These are phyloP conservation scores for Aspergillus hortae DNA, from an alignment of 2,329 filamentous ascomycete species.

Conservation along the genomic window DNA sequence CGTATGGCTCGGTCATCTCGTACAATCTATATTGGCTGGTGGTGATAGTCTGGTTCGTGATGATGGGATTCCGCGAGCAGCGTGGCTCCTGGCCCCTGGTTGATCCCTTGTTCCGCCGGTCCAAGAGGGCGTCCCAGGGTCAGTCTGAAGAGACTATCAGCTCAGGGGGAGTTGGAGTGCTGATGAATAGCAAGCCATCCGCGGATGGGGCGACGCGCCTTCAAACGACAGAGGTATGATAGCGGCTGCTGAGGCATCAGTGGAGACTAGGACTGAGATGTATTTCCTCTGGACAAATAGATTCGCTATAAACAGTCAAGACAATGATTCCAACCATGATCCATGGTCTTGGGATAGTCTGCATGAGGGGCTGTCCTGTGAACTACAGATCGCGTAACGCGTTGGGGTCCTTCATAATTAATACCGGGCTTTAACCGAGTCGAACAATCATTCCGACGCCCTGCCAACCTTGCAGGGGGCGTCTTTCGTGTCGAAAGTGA, in stretches of 20 bases:
- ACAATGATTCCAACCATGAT: too few species aligned
- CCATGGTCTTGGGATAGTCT: too few species aligned
- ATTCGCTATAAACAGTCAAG: neutral
- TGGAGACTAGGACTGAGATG: neutral
- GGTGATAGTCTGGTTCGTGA: constrained; percentile 62
- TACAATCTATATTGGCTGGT: constrained; percentile 86
- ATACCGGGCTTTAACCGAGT: too few species aligned
- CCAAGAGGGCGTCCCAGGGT: neutral
- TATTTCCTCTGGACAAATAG: neutral
- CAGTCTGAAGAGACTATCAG: neutral
- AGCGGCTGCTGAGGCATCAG: neutral
- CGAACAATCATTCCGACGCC: too few species aligned
- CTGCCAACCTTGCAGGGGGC: too few species aligned
- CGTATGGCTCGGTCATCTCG: constrained; percentile 79
- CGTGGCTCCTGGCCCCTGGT: constrained; percentile 31
- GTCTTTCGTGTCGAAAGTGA: too few species aligned
- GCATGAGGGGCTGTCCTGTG: too few species aligned
- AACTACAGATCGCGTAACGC: too few species aligned
- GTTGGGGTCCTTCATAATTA: too few species aligned
- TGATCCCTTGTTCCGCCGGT: neutral
- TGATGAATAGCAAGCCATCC: neutral
- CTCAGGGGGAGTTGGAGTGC: neutral
- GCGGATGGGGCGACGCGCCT: neutral
- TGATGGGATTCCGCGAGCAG: constrained; percentile 65
- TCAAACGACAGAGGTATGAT: constrained; percentile 1